Base-by-base conservation (phyloP, 1,284 basidiomycete genomes). In the Albatrellus sp. region DNA sequence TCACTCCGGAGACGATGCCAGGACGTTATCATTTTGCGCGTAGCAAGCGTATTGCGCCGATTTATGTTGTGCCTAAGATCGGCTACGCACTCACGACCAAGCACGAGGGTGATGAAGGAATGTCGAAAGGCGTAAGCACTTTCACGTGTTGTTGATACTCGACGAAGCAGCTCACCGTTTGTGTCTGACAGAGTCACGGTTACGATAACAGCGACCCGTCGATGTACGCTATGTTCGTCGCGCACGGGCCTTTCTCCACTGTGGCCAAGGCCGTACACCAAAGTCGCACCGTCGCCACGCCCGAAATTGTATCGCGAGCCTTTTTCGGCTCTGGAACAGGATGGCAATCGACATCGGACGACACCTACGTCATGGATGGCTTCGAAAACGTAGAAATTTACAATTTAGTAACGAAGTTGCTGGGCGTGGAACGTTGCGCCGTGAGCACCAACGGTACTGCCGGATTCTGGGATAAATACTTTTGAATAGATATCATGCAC, bases 221-320 rank as follows among this genome's bases (percentile, higher is more conserved):
- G 3, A 94, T 94, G 91, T 78, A 80, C 45, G 90, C 90, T 0
- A 82, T 90, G 60, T 93, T 94, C 60, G 81, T 93, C 49, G 87
- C 88, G 2, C 83, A 88, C 55, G 90, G 90, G 1, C 90, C 90
- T 0, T 90, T 90, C 57, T 79, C 84, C 10, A 60, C 72, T 4
- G 69, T 73, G 42, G 70, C 77, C 45, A 90, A 88, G 58, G 64
- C 68, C 2, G 58, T 72, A 42, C 68, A 73, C 52, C 65, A 63
- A 33, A 54, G 52, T 44, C 60, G 58, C 35, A 43, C 24, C 7
- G 24, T 24, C 7, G 24, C 4, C 24, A 24, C 54, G 5, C 43
- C 45, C 35, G 47, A 57, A 19, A 40, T 57, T 44, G 37, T 57
- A 38, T 51, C 55, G 17, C 60, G 59, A 32, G 54, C 52, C 28